Percentiles rank a stretch among this genome's conserved stretches.
Conservation (phyloP, 2,329 filamentous ascomycete species). For the Raffaelea albimanens region DNA sequence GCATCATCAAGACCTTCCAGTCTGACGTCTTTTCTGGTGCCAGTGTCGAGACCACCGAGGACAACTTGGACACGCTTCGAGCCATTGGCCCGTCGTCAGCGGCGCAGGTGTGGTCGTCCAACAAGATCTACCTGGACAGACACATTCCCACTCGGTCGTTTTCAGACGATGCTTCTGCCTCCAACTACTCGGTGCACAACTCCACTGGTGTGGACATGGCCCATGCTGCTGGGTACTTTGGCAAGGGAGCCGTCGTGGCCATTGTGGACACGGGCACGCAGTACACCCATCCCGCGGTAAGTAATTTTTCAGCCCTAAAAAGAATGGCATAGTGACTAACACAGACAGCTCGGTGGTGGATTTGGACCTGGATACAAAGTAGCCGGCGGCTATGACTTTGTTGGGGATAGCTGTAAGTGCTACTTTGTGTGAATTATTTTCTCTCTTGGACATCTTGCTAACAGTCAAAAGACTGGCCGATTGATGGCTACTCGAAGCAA, state of each 20-base stretch:
- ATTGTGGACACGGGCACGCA: constrained; percentile 15
- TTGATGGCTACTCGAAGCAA: background rate
- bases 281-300: constrained; percentile 14
- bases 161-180: constrained; percentile 10
- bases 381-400: constrained; percentile 11
- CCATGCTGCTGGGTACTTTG: constrained; percentile 11
- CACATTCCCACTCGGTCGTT: constrained; percentile 8
- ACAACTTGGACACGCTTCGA: constrained; percentile 14
- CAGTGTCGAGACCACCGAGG: constrained; percentile 11
- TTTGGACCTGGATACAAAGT: constrained; percentile 12
- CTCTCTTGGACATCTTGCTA: background rate
- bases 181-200: constrained; percentile 14
- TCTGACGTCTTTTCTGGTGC: constrained; percentile 14
- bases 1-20: constrained; percentile 3
- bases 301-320: background rate
- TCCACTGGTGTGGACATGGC: constrained; percentile 14
- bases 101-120: constrained; percentile 16
- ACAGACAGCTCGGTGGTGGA: constrained; percentile 13
- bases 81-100: constrained; percentile 3
- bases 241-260: constrained; percentile 13
- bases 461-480: background rate
- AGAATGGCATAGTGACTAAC: background rate
- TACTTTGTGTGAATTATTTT: background rate
- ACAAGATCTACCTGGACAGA: constrained; percentile 13
- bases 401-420: constrained; percentile 7